These are phyloP conservation scores for Solanum chiquidenum DNA, from an alignment of 257 asterid genomes.

Conservation along the genomic window DNA sequence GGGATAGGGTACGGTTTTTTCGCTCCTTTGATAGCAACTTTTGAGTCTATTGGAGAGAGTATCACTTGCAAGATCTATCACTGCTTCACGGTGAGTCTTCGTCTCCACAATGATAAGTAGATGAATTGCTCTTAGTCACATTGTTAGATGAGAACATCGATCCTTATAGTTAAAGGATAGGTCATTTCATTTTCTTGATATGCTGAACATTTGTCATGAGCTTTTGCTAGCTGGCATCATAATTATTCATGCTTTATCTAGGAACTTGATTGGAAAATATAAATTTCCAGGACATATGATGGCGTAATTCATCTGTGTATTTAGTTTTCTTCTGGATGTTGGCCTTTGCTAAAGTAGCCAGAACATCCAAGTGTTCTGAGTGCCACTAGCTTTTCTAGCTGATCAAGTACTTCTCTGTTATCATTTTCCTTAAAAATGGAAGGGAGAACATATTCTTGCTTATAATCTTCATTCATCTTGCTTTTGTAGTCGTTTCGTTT, in stretches of 20 bases:
- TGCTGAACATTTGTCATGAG: not conserved
- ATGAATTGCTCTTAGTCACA: not conserved
- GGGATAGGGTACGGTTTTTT: constrained; percentile 73
- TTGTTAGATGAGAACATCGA: not conserved
- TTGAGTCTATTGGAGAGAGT: constrained; percentile 65
- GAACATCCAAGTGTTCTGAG: not conserved
- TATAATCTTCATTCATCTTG: not conserved
- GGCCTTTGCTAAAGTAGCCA: not conserved
- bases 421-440: not conserved
- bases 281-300: not conserved
- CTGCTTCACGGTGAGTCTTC: constrained; percentile 56
- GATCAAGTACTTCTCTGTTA: not conserved
- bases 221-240: not conserved
- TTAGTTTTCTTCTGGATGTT: not conserved
- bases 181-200: not conserved
- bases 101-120: not conserved
- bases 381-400: not conserved
- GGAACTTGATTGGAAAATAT: not conserved
- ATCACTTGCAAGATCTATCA: constrained; percentile 46
- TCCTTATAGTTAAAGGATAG: not conserved
- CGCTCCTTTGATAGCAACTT: constrained; percentile 76
- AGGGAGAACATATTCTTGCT: not conserved
- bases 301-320: not conserved
- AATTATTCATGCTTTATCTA: not conserved
- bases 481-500: not conserved